Conservation (phyloP, 768 basidiomycete genomes). For the Boletus eberwhitei region DNA sequence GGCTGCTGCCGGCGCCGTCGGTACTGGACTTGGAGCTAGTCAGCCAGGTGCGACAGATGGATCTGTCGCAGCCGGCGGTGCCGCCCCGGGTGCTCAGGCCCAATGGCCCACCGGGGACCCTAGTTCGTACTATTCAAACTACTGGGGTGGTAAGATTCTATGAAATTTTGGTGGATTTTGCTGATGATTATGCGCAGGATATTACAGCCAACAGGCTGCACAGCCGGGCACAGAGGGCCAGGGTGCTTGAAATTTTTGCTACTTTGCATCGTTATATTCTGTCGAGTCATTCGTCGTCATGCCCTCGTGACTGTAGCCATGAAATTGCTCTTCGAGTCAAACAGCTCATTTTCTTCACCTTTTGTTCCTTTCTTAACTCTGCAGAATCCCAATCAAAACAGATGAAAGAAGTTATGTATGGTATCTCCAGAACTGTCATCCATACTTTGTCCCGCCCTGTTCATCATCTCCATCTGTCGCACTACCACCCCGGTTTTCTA, state of each 20-base stretch:
- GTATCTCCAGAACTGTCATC: slow-evolving; percentile 30
- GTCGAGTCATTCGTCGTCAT: slow-evolving; percentile 23
- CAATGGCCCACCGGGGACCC: slow-evolving; percentile 79
- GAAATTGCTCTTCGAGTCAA: slow-evolving; percentile 19
- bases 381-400: slow-evolving; percentile 32
- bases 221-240: slow-evolving; percentile 59
- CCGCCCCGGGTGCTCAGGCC: slow-evolving; percentile 59
- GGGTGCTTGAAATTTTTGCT: slow-evolving; percentile 29
- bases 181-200: slow-evolving; percentile 48
- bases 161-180: background rate
- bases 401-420: slow-evolving; percentile 34
- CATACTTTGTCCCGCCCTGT: slow-evolving; percentile 28
- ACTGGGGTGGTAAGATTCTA: slow-evolving; percentile 69
- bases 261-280: slow-evolving; percentile 27
- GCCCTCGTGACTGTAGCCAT: slow-evolving; percentile 35
- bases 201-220: slow-evolving; percentile 72
- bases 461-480: slow-evolving; percentile 21
- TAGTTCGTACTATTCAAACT: slow-evolving; percentile 73
- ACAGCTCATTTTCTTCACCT: slow-evolving; percentile 15
- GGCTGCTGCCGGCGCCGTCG: slow-evolving; percentile 52
- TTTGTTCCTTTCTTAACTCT: slow-evolving; percentile 25
- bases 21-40: slow-evolving; percentile 50
- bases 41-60: slow-evolving; percentile 58
- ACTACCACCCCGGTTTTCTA: slow-evolving; percentile 11
- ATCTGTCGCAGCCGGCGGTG: slow-evolving; percentile 44